Percentiles rank a stretch among this genome's conserved stretches.
These are phyloP conservation scores for Viridothelium virens DNA, from an alignment of 495 filamentous ascomycete genomes.

Conservation along the genomic window DNA sequence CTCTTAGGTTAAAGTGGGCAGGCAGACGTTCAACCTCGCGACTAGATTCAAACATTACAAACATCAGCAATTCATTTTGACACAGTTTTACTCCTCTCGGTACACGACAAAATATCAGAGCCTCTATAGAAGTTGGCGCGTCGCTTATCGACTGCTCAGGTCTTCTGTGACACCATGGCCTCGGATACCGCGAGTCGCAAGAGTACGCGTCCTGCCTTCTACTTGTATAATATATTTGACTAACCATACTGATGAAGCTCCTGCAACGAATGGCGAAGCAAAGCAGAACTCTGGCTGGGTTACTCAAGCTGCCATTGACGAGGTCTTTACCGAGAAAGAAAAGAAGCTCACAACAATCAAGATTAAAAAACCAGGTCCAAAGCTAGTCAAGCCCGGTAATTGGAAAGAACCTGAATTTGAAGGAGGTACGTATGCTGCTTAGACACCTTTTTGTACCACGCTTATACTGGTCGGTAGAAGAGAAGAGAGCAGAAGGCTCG, in stretches of 20 bases:
- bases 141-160: too few species aligned
- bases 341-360: conserved; percentile 53
- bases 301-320: conserved; percentile 4
- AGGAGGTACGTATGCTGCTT: conserved; percentile 39
- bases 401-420: conserved; percentile 47
- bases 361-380: conserved; percentile 53
- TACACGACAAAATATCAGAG: too few species aligned
- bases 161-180: neutral
- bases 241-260: neutral
- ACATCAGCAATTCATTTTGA: too few species aligned
- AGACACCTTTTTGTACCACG: conserved; percentile 10
- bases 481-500: conserved; percentile 32
- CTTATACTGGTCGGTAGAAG: conserved; percentile 15
- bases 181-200: neutral
- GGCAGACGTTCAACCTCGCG: too few species aligned
- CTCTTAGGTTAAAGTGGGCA: too few species aligned
- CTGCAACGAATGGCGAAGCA: neutral
- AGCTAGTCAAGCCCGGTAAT: conserved; percentile 28
- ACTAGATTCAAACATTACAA: too few species aligned
- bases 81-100: too few species aligned
- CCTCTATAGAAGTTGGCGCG: too few species aligned
- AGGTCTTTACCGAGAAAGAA: conserved; percentile 43
- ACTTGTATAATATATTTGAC: neutral
- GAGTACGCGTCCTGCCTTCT: neutral
- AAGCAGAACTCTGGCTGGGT: neutral